Conservation (phyloP, 331 rosid species). For the Rosa hybrid region DNA sequence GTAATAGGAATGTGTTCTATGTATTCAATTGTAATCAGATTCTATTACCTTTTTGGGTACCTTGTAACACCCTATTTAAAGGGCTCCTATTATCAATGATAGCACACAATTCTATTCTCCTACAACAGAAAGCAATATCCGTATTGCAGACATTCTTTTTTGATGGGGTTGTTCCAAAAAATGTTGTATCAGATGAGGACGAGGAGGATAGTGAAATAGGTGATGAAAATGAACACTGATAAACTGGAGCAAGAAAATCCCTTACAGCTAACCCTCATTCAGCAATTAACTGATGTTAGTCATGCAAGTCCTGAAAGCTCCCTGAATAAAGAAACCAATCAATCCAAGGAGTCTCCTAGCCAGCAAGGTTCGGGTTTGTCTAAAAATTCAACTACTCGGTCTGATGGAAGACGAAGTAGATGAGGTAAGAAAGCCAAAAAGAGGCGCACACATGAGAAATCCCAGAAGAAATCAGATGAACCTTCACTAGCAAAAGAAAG, state of each 20-base stretch:
- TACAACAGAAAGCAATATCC: slow-evolving; percentile 86
- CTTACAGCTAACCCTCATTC: slow-evolving; percentile 56
- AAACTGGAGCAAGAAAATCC: slow-evolving; percentile 55
- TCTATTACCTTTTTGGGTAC: no score
- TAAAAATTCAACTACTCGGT: slow-evolving; percentile 54
- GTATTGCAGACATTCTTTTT: slow-evolving; percentile 84
- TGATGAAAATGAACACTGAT: slow-evolving; percentile 64
- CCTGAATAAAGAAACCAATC: slow-evolving; percentile 55
- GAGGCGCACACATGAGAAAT: slow-evolving; percentile 69
- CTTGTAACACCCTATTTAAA: no score
- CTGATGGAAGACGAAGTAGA: slow-evolving; percentile 93
- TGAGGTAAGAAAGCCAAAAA: slow-evolving; percentile 94
- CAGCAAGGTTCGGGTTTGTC: slow-evolving; percentile 74
- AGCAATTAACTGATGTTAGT: slow-evolving; percentile 51
- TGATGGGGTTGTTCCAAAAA: slow-evolving; percentile 78
- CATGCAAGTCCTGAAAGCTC: slow-evolving; percentile 69
- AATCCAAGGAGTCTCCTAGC: slow-evolving; percentile 55
- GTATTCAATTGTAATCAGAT: no score
- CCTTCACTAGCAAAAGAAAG: slow-evolving; percentile 62
- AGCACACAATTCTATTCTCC: no score
- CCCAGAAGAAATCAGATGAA: slow-evolving; percentile 70
- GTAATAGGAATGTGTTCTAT: no score
- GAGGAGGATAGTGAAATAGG: slow-evolving; percentile 64
- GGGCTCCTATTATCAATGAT: no score
- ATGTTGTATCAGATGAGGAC: slow-evolving; percentile 79